These are phyloP conservation scores for Hanseniaspora sp. DNA, from an alignment of 1,139 yeast genomes.

Conservation along the genomic window DNA sequence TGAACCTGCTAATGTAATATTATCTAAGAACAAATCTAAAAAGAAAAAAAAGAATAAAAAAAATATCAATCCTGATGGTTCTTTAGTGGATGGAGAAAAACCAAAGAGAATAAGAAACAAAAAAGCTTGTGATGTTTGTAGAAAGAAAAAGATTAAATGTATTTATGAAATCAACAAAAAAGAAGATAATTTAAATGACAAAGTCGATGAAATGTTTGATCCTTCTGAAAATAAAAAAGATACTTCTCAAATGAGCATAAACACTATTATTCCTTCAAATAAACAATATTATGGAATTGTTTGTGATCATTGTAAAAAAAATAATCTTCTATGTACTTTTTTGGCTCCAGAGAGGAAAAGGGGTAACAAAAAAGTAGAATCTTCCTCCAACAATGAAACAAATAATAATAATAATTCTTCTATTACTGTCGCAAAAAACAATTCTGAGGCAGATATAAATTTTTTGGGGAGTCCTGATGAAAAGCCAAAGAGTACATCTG, in stretches of 20 bases:
- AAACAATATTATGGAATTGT: slow-evolving; percentile 9
- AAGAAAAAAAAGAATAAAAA: background rate
- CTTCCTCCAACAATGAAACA: background rate
- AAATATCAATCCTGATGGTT: no score
- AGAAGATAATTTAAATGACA: background rate
- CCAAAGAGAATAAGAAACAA: slow-evolving; percentile 69
- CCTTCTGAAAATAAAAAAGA: background rate
- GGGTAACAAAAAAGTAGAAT: background rate
- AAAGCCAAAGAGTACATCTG: background rate
- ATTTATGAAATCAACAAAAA: slow-evolving; percentile 31
- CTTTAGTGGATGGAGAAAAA: background rate
- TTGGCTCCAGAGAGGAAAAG: slow-evolving; percentile 12
- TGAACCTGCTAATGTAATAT: background rate
- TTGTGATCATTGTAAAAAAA: slow-evolving; percentile 4
- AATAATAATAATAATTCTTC: background rate
- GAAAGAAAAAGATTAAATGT: slow-evolving; percentile 78
- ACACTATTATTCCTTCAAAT: slow-evolving; percentile 13
- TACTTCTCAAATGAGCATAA: background rate
- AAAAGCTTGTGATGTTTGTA: slow-evolving; percentile 83
- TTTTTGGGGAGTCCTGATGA: background rate
- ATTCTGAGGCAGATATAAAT: background rate
- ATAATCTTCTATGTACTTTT: background rate
- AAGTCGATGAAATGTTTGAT: background rate
- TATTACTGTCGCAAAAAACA: background rate
- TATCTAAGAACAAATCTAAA: background rate